A percentile compares a stretch with the other conserved stretches of the same genome.
Conservation (phyloP, 495 filamentous ascomycete species). For the Penicillium robsamsonii region DNA sequence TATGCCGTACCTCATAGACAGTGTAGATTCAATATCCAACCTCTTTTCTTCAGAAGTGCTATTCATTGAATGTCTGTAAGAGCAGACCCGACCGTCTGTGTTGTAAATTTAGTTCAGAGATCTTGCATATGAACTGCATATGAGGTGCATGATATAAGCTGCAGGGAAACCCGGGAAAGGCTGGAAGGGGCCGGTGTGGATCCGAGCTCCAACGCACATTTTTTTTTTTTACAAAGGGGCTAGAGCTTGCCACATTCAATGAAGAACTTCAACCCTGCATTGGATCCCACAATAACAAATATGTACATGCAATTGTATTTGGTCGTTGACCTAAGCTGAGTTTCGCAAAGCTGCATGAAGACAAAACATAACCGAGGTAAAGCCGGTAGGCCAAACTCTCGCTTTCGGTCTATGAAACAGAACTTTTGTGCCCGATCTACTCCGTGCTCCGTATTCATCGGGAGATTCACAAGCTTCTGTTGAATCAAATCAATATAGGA, state of each 20-base stretch:
- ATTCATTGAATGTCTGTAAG: constrained; percentile 4
- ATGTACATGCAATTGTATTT: not conserved
- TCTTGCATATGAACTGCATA: constrained; percentile 30
- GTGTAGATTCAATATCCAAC: not conserved
- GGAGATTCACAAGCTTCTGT: not conserved
- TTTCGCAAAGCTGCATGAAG: constrained; percentile 1
- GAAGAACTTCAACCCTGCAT: constrained; percentile 6
- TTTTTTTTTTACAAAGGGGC: not conserved
- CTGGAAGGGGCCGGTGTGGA: constrained; percentile 6
- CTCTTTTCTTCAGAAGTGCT: constrained; percentile 2
- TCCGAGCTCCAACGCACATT: not conserved
- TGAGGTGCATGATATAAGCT: constrained; percentile 2
- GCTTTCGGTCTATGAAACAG: not conserved
- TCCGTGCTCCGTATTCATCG: not conserved
- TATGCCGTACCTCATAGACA: not conserved
- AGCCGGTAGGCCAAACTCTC: not conserved
- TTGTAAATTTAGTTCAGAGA: constrained; percentile 21
- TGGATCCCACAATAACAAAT: not conserved
- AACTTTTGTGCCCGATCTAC: constrained; percentile 1
- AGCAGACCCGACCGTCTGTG: constrained; percentile 10
- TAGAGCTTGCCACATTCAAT: not conserved
- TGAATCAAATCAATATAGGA: not conserved
- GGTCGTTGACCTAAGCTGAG: not conserved
- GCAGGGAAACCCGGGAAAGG: constrained; percentile 20
- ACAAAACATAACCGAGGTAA: constrained; percentile 1